These are phyloP conservation scores for Casuarina glauca DNA, from an alignment of 306 rosid species.

Conservation along the genomic window DNA sequence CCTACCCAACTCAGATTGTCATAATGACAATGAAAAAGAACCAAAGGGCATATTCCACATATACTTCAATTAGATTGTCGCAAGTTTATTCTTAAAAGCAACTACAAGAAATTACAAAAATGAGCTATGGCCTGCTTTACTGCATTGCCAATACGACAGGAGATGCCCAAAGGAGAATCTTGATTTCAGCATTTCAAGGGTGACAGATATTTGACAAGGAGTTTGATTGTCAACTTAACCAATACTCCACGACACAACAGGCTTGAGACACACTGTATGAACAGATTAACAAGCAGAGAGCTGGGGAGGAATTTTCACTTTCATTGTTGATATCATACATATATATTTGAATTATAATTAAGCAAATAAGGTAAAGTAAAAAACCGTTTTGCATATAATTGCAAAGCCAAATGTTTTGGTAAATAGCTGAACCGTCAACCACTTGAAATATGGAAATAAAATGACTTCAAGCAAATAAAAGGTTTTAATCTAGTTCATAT, in stretches of 20 bases:
- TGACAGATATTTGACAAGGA: neutral
- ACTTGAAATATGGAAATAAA: neutral
- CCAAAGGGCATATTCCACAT: neutral
- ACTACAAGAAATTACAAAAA: neutral
- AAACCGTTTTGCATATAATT: neutral
- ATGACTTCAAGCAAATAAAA: neutral
- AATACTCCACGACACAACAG: neutral
- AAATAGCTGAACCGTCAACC: neutral
- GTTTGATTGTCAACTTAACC: neutral
- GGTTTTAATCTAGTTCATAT: neutral
- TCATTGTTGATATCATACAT: neutral
- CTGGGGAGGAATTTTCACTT: neutral
- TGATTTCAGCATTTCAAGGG: neutral
- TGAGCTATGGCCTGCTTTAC: neutral
- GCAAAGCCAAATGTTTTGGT: neutral
- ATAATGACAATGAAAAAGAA: neutral
- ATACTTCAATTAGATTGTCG: neutral
- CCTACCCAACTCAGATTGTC: neutral
- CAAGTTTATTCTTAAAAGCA: neutral
- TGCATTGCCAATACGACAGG: neutral
- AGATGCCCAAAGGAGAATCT: neutral
- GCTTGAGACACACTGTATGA: neutral
- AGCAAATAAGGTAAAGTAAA: neutral
- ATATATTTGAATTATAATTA: neutral
- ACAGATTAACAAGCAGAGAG: neutral